Percentiles rank a stretch among this genome's conserved stretches.
phyloP scores from a whole-genome alignment of 2,329 filamentous ascomycete species.

The Beauveria brongniartii region DNA sequence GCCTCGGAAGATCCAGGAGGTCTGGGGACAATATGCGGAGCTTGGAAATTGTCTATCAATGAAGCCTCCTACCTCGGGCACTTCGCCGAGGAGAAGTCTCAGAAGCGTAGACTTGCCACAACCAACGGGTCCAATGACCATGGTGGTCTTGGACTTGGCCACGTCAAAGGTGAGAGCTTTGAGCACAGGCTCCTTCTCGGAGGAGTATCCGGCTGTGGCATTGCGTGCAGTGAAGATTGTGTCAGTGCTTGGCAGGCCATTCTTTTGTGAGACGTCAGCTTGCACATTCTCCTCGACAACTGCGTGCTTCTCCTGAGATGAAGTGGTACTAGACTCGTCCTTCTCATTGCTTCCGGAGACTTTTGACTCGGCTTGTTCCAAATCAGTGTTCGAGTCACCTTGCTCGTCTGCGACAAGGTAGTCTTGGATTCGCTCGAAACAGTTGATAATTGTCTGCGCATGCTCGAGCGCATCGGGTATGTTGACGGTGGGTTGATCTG shows the following conservation, averaged over 20 bases:
- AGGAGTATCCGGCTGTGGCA: slow-evolving; percentile 11
- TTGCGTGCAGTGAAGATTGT: neutral
- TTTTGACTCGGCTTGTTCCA: neutral
- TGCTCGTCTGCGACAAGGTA: slow-evolving; percentile 16
- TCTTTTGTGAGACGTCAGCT: neutral
- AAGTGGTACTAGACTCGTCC: neutral
- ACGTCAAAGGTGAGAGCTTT: slow-evolving; percentile 13
- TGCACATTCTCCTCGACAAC: neutral
- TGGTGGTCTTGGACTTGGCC: slow-evolving; percentile 14
- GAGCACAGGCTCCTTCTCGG: slow-evolving; percentile 3
- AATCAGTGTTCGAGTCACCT: neutral
- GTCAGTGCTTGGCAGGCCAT: neutral
- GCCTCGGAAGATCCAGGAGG: slow-evolving; percentile 18
- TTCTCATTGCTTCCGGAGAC: neutral
- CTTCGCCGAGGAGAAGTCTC: slow-evolving; percentile 17
- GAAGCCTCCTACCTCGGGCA: slow-evolving; percentile 13
- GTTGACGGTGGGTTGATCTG: slow-evolving; percentile 15
- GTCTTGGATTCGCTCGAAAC: slow-evolving; percentile 16
- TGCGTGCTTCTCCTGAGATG: neutral
- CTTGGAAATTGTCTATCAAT: slow-evolving; percentile 9
- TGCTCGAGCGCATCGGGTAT: slow-evolving; percentile 16
- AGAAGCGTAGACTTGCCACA: slow-evolving; percentile 19
- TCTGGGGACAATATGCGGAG: slow-evolving; percentile 19
- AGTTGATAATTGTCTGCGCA: slow-evolving; percentile 16
- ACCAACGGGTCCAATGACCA: slow-evolving; percentile 18